A percentile compares a stretch with the other conserved stretches of the same genome.
Evolutionary conservation across 2,329 filamentous ascomycete species (phyloP).

Genomic region (Fusarium sp.): DNA sequence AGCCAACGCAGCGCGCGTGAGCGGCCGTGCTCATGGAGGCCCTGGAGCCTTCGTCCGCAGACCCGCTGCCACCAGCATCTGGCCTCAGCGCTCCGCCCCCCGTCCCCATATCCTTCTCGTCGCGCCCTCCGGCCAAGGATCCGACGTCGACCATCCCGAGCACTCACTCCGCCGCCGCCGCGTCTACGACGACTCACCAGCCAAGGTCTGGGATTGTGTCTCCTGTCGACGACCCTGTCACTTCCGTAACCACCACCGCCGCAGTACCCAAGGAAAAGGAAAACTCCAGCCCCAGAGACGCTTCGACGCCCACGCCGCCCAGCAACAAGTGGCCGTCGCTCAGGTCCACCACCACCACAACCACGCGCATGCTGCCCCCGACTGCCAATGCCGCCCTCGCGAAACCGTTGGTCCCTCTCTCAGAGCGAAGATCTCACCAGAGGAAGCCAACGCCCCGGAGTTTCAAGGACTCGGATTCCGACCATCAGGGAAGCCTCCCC

Average conservation of each 20-base stretch:
- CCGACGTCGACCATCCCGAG: constrained; percentile 32
- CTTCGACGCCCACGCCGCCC: constrained; percentile 25
- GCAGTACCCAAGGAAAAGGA: constrained; percentile 18
- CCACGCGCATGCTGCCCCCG: constrained; percentile 36
- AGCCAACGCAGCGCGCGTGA: constrained; percentile 30
- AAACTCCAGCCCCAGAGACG: constrained; percentile 24
- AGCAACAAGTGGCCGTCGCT: constrained; percentile 36
- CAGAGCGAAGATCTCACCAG: constrained; percentile 56
- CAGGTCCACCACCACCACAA: constrained; percentile 33
- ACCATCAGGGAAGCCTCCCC: constrained; percentile 40
- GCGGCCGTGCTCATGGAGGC: constrained; percentile 43
- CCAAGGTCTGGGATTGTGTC: constrained; percentile 33
- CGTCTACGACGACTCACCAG: background rate
- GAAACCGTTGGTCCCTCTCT: constrained; percentile 55
- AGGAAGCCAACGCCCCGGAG: constrained; percentile 48
- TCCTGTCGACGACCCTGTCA: constrained; percentile 11
- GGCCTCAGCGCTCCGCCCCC: constrained; percentile 43
- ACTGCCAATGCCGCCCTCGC: constrained; percentile 28
- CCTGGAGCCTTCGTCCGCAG: constrained; percentile 39
- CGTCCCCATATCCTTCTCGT: constrained; percentile 18
- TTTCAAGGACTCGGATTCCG: constrained; percentile 60
- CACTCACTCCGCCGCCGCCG: constrained; percentile 20
- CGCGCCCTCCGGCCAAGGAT: constrained; percentile 40
- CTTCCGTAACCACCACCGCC: constrained; percentile 1
- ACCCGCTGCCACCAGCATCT: constrained; percentile 43